Conservation (phyloP, 2,329 filamentous ascomycete genomes). For the Scytalidium sp. region DNA sequence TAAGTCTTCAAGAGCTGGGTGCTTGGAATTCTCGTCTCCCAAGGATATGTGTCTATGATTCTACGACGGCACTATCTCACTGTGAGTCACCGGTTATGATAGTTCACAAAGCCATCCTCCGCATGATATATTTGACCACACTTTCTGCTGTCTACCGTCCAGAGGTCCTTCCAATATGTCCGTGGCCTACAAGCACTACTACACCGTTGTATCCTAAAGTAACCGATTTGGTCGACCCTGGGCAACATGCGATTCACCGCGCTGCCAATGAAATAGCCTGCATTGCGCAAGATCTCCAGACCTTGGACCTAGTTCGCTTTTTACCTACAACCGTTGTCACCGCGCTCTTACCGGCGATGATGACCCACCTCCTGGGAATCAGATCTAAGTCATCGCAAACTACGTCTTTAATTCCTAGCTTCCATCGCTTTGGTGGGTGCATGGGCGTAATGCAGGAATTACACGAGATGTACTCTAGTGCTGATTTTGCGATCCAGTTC, state of each 20-base stretch:
- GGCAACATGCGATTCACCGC: conserved; percentile 59
- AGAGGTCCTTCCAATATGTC: conserved; percentile 33
- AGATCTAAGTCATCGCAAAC: conserved; percentile 69
- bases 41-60: conserved; percentile 62
- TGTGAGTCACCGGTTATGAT: conserved; percentile 54
- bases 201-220: neutral
- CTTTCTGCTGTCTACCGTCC: conserved; percentile 78
- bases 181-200: neutral
- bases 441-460: conserved; percentile 86
- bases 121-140: conserved; percentile 90
- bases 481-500: conserved; percentile 86
- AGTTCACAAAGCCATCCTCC: conserved; percentile 75
- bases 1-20: conserved; percentile 73
- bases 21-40: conserved; percentile 73
- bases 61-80: conserved; percentile 45
- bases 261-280: conserved; percentile 80
- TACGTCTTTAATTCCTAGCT: conserved; percentile 62
- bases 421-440: conserved; percentile 80
- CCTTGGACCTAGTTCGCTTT: conserved; percentile 69
- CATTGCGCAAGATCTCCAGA: conserved; percentile 74
- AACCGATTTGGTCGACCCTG: conserved; percentile 31
- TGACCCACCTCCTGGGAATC: conserved; percentile 86
- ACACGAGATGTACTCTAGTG: conserved; percentile 82
- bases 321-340: conserved; percentile 85
- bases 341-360: conserved; percentile 83